Conservation (phyloP, 176 grass and related monocot genomes). For the Hsuehochloa calcarea region DNA sequence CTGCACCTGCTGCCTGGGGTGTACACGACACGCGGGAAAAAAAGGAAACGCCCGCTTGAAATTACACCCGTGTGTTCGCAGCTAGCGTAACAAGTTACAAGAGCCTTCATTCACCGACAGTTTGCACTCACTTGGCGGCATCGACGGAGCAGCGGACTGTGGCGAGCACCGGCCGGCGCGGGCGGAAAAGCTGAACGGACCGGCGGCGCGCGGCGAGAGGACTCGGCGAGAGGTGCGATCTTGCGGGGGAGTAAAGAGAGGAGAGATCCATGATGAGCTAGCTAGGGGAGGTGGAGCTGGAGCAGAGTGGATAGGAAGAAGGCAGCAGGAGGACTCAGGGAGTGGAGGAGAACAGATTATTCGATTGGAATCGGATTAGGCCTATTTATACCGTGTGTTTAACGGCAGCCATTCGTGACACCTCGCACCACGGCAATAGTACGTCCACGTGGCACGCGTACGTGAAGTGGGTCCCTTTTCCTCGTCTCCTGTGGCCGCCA, state of each 20-base stretch:
- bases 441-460: neutral
- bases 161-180: neutral
- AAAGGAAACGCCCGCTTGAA: neutral
- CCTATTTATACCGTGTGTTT: slow-evolving; percentile 10
- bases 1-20: slow-evolving; percentile 28
- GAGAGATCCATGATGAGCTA: slow-evolving; percentile 12
- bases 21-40: neutral
- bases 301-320: slow-evolving; percentile 6
- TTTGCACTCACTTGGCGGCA: slow-evolving; percentile 39
- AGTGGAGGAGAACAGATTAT: slow-evolving; percentile 21
- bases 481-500: neutral
- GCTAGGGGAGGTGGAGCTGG: neutral
- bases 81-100: neutral
- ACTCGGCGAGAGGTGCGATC: neutral
- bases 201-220: slow-evolving; percentile 22
- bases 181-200: slow-evolving; percentile 17
- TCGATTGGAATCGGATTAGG: too few species aligned
- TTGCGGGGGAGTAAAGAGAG: neutral
- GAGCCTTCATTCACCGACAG: neutral
- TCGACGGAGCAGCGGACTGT: slow-evolving; percentile 67
- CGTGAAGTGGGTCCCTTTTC: neutral
- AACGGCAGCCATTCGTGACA: neutral
- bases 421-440: slow-evolving; percentile 37
- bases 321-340: neutral
- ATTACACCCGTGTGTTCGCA: neutral